phyloP scores from a whole-genome alignment of 805 yeast genomes.

The Blastobotrys americana region DNA sequence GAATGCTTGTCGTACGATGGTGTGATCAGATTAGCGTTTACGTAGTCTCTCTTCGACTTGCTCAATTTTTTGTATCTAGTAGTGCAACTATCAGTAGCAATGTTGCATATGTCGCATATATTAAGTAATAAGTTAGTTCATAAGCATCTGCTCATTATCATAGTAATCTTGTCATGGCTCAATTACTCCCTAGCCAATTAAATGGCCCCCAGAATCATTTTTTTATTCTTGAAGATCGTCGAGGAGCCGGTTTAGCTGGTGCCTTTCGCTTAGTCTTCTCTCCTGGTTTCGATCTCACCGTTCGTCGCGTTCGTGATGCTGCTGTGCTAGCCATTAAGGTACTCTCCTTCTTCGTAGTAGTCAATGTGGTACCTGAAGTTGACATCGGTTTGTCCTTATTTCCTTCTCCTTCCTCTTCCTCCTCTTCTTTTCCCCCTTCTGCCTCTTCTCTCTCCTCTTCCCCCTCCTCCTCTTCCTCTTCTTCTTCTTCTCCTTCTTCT shows the following conservation, averaged over 20 bases:
- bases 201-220: no score
- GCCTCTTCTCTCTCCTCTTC: constrained; percentile 16
- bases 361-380: no score
- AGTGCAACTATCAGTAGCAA: no score
- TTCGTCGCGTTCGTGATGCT: neutral
- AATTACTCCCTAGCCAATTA: no score
- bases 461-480: constrained; percentile 12
- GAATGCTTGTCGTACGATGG: no score
- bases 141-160: no score
- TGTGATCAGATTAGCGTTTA: no score
- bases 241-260: neutral
- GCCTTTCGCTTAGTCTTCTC: neutral
- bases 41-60: no score
- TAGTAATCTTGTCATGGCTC: no score
- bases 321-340: neutral
- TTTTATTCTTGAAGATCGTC: neutral
- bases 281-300: neutral
- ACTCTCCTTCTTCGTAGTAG: constrained; percentile 1
- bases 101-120: no score
- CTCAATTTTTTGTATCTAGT: no score
- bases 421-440: constrained; percentile 14
- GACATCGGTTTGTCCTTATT: constrained; percentile 10
- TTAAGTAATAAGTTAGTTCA: no score
- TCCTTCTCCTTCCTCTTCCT: constrained; percentile 14
- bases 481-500: constrained; percentile 7